These are phyloP conservation scores for Neofusicoccum ribis DNA, from an alignment of 2,329 filamentous ascomycete species.

Conservation along the genomic window DNA sequence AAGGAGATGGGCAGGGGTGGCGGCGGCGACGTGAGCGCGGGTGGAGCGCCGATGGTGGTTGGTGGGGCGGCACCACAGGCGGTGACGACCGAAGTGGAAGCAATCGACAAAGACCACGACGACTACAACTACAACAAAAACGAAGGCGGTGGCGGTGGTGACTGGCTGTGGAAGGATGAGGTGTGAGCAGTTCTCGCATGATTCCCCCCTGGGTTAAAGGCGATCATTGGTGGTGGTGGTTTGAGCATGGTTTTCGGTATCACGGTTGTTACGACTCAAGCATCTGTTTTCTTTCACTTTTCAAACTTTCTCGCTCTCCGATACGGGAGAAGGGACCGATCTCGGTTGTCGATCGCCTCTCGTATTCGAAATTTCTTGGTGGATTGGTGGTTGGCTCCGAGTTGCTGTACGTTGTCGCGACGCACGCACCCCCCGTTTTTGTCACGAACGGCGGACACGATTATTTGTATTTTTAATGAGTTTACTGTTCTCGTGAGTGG, in stretches of 20 bases:
- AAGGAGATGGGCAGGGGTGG: constrained; percentile 10
- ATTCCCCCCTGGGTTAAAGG: background rate
- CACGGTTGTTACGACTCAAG: constrained; percentile 4
- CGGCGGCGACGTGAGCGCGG: background rate
- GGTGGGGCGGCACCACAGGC: background rate
- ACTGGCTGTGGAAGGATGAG: constrained; percentile 3
- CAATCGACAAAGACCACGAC: background rate
- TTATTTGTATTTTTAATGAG: background rate
- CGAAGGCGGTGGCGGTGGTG: background rate
- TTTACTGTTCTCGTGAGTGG: background rate
- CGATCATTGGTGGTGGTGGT: background rate
- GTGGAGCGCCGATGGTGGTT: background rate
- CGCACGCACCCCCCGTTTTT: constrained; percentile 8
- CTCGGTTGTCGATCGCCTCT: background rate
- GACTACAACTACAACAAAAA: background rate
- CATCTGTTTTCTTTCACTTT: background rate
- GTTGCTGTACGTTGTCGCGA: background rate
- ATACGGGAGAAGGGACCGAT: background rate
- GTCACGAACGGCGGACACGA: constrained; percentile 14
- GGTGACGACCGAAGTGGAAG: background rate
- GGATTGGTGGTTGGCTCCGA: background rate
- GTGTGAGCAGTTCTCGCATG: background rate
- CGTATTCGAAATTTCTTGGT: background rate
- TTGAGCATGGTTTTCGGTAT: background rate
- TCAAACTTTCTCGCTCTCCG: background rate